Base-by-base conservation (phyloP, 2,329 filamentous ascomycete species). In the Diaporthe longicolla region DNA sequence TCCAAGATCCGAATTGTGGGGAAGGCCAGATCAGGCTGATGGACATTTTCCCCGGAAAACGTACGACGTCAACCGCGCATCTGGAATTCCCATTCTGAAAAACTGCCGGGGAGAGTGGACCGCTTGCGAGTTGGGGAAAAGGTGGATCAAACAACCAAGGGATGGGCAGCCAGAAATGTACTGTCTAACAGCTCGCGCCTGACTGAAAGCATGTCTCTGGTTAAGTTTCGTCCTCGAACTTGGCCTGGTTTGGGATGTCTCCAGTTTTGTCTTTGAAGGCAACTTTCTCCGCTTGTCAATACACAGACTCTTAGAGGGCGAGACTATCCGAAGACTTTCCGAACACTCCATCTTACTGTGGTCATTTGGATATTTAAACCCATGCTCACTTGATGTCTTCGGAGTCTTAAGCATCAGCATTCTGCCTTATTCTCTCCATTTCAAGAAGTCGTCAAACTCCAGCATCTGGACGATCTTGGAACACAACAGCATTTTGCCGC, bases 1-100 rank as follows among this genome's bases (percentile, higher is more conserved):
- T 61, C n/a, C 55, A 52, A 74, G 59, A 75, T 75, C 66, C 71
- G 37, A 75, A 54, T 54, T 52, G 57, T 70, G 74, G 74, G 66
- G 71, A 66, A 66, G 40, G n/a, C 70, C 50, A 45, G 70, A 68
- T 29, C 43, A 50, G 21, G 43, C 26, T 61, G 32, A 70, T 55
- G 52, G 71, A n/a, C 35, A 63, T 52, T 73, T 54, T n/a, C 35
- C 65, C 68, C 54, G 43, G 48, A 48, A 43, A 50, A 43, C 45
- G 11, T 32, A 54, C 63, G 63, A 68, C 63, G 63, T 68, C 45
- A 68, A 68, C 29, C 32, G 48, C 63, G 63, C 32, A 40, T 37
- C 48, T 68, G 48, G n/a, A 54, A 54, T 54, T 54, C 48, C 63
- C 63, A 68, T 68, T 11, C 48, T 13, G 11, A 54, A 48, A 54